Conservation (phyloP, 2,329 filamentous ascomycete species). For the Neofusicoccum umdonicola region DNA sequence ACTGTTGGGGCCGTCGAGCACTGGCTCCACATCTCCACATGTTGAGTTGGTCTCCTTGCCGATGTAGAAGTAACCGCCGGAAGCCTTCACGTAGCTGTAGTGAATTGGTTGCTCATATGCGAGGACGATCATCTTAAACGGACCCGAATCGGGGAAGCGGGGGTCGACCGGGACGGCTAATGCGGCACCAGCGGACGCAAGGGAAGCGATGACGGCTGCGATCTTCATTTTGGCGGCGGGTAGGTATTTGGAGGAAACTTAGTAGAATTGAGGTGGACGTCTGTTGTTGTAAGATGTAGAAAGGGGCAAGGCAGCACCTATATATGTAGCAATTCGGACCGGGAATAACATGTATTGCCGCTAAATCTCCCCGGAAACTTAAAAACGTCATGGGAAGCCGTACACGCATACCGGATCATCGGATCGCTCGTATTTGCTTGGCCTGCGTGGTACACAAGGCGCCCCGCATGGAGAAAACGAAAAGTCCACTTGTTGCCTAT, state of each 20-base stretch:
- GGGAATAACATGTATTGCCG: too few species aligned
- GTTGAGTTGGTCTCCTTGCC: conserved; percentile 6
- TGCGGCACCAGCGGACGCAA: not conserved
- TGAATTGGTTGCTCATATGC: not conserved
- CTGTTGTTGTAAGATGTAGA: not conserved
- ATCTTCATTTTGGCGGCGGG: not conserved
- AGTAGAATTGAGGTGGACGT: not conserved
- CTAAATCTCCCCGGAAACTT: too few species aligned
- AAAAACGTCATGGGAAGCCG: too few species aligned
- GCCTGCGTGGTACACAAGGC: too few species aligned
- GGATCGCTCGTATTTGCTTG: too few species aligned
- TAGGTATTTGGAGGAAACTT: too few species aligned
- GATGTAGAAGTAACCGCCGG: conserved; percentile 1
- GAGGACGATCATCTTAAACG: not conserved
- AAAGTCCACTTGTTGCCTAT: too few species aligned
- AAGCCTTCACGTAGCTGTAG: conserved; percentile 1
- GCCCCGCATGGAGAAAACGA: too few species aligned
- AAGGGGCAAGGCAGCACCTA: too few species aligned
- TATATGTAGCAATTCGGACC: too few species aligned
- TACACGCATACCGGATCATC: too few species aligned
- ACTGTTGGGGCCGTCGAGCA: not conserved
- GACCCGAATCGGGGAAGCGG: not conserved
- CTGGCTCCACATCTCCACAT: not conserved
- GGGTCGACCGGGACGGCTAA: not conserved
- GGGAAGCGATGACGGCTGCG: not conserved